Conservation (phyloP, 495 filamentous ascomycete species). For the Talaromyces wortmannii region DNA sequence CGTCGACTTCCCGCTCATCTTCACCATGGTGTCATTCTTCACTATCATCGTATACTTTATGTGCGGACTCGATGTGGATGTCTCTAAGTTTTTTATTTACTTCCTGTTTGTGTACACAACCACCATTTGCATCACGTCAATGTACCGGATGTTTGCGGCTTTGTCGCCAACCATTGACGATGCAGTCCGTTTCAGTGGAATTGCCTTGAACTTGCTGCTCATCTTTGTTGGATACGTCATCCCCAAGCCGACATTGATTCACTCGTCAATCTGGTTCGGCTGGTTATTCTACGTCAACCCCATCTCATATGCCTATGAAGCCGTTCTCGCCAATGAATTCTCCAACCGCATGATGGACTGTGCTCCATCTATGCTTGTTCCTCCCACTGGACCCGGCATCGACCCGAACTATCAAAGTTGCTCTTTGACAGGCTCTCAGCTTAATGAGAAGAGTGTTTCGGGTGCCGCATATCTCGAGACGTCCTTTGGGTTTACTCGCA, state of each 20-base stretch:
- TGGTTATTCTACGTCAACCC: conserved; percentile 78
- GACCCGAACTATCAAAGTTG: conserved; percentile 53
- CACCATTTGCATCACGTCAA: conserved; percentile 58
- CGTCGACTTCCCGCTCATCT: conserved; percentile 60
- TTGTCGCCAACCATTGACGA: conserved; percentile 67
- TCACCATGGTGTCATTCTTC: conserved; percentile 58
- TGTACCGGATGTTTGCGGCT: conserved; percentile 73
- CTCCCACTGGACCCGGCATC: conserved; percentile 40
- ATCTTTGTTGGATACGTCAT: conserved; percentile 81
- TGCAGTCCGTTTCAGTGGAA: conserved; percentile 64
- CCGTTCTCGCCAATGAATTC: conserved; percentile 65
- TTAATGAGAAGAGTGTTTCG: conserved; percentile 36
- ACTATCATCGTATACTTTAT: conserved; percentile 65
- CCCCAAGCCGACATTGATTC: conserved; percentile 54
- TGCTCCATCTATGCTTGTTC: conserved; percentile 46
- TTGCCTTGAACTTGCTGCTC: conserved; percentile 58
- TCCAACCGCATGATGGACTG: conserved; percentile 52
- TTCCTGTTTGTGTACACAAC: conserved; percentile 63
- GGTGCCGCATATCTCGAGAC: conserved; percentile 54
- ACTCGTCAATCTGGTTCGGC: conserved; percentile 67
- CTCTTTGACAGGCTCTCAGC: conserved; percentile 47
- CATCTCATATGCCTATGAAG: conserved; percentile 67
- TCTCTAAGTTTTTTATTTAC: conserved; percentile 68
- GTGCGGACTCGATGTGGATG: conserved; percentile 54
- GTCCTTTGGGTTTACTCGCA: conserved; percentile 52